Conservation (phyloP, 495 filamentous ascomycete genomes). For the Pyronema omphalodes region DNA sequence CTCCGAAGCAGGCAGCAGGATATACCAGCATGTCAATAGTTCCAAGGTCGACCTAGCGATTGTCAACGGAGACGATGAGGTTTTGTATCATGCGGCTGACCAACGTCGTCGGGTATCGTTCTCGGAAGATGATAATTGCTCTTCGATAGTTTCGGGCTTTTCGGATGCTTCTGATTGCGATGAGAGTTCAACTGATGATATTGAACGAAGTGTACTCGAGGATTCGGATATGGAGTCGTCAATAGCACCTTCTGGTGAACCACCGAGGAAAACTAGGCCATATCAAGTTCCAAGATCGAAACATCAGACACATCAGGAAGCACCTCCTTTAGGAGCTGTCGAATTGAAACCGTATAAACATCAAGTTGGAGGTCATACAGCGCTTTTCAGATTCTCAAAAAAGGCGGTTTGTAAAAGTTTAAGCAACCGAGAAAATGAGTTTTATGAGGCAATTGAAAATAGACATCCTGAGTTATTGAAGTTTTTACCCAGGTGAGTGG, state of each 20-base stretch:
- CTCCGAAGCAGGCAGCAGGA: background rate
- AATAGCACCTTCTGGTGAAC: constrained; percentile 30
- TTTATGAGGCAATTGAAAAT: constrained; percentile 87
- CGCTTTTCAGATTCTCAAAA: constrained; percentile 84
- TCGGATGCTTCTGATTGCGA: constrained; percentile 35
- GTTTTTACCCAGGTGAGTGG: constrained; percentile 74
- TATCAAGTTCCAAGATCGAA: background rate
- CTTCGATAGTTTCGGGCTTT: constrained; percentile 41
- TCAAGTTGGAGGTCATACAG: constrained; percentile 92
- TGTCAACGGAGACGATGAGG: constrained; percentile 22
- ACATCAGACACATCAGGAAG: constrained; percentile 18
- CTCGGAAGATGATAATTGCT: constrained; percentile 24
- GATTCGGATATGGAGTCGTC: constrained; percentile 33
- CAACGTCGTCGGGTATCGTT: constrained; percentile 8
- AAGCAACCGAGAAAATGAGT: constrained; percentile 93
- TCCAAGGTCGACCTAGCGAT: constrained; percentile 17
- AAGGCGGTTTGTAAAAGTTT: constrained; percentile 94
- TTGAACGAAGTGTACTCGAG: constrained; percentile 36
- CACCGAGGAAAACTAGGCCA: background rate
- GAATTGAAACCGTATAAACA: constrained; percentile 93
- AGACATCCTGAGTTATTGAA: constrained; percentile 73
- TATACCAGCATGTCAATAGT: background rate
- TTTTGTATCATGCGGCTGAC: constrained; percentile 12
- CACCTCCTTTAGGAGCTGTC: constrained; percentile 63
- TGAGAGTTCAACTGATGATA: constrained; percentile 31